Evolutionary conservation across 352 stramenopile genomes (phyloP).

Genomic region (Thalassiosira hispida): DNA sequence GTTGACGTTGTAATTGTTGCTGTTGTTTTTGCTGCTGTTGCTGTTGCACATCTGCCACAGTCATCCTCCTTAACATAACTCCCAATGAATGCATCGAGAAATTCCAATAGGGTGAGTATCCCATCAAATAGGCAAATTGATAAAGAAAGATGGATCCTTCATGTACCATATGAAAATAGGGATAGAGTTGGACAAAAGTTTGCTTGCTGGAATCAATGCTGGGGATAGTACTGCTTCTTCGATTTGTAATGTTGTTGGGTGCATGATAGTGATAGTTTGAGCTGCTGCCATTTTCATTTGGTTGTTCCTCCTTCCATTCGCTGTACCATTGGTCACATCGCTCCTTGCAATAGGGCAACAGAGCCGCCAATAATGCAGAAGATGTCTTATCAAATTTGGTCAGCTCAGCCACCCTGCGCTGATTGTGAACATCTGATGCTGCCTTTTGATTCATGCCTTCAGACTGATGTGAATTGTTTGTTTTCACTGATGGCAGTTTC

Average conservation of each 20-base stretch:
- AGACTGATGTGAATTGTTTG: not conserved
- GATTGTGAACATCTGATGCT: constrained; percentile 10
- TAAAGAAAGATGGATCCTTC: constrained; percentile 61
- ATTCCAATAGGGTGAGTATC: constrained; percentile 67
- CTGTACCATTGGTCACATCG: constrained; percentile 53
- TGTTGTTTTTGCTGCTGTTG: constrained; percentile 35
- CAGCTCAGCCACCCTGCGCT: constrained; percentile 44
- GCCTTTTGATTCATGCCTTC: constrained; percentile 1
- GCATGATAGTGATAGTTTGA: not conserved
- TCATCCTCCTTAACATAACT: constrained; percentile 67
- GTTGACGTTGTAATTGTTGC: constrained; percentile 10
- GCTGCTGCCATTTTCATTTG: not conserved
- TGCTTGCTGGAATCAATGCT: constrained; percentile 35
- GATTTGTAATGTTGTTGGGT: not conserved
- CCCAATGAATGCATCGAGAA: constrained; percentile 58
- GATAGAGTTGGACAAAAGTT: constrained; percentile 58
- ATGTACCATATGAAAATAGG: constrained; percentile 60
- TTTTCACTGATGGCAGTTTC: not conserved
- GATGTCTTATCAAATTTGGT: constrained; percentile 55
- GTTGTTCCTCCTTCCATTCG: constrained; percentile 16
- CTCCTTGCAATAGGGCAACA: constrained; percentile 71
- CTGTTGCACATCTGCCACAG: constrained; percentile 52
- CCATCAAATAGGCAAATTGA: constrained; percentile 73
- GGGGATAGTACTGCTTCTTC: not conserved
- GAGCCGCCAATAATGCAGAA: constrained; percentile 62